A percentile compares a stretch with the other conserved stretches of the same genome.
phyloP scores from a whole-genome alignment of 306 rosid species.

The Cercis canadensis region DNA sequence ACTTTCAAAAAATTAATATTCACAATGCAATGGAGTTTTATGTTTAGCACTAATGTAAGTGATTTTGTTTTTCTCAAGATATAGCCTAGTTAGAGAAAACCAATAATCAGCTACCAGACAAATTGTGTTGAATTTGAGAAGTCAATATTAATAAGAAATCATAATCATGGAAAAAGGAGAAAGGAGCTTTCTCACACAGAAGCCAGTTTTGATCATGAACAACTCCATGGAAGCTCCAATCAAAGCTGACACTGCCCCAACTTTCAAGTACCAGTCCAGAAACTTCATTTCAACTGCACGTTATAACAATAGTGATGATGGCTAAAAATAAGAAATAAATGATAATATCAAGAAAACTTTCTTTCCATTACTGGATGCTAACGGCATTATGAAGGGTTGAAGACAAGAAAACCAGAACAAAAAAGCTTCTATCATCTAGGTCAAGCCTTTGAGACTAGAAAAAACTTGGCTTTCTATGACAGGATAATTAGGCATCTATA shows the following conservation, averaged over 20 bases:
- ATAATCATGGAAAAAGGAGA: constrained; percentile 40
- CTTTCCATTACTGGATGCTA: too few species aligned
- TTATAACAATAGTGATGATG: background rate
- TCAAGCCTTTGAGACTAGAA: too few species aligned
- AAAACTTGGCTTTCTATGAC: too few species aligned
- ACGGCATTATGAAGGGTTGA: too few species aligned
- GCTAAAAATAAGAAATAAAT: too few species aligned
- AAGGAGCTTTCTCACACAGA: constrained; percentile 84
- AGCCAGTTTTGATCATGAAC: constrained; percentile 90
- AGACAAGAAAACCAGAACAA: too few species aligned
- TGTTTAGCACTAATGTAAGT: background rate
- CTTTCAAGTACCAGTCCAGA: constrained; percentile 90
- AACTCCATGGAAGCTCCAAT: constrained; percentile 92
- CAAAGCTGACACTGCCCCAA: constrained; percentile 71
- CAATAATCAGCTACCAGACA: background rate
- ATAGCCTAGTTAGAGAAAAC: constrained; percentile 23
- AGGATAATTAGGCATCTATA: too few species aligned
- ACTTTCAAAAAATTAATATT: background rate
- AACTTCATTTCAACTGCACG: constrained; percentile 66
- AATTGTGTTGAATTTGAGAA: background rate
- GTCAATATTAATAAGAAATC: constrained; percentile 5
- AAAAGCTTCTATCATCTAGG: too few species aligned
- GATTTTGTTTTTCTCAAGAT: constrained; percentile 15
- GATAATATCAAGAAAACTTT: too few species aligned
- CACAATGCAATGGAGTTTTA: background rate